Conservation (phyloP, 2,329 filamentous ascomycete genomes). For the Sporothrix curviconia region DNA sequence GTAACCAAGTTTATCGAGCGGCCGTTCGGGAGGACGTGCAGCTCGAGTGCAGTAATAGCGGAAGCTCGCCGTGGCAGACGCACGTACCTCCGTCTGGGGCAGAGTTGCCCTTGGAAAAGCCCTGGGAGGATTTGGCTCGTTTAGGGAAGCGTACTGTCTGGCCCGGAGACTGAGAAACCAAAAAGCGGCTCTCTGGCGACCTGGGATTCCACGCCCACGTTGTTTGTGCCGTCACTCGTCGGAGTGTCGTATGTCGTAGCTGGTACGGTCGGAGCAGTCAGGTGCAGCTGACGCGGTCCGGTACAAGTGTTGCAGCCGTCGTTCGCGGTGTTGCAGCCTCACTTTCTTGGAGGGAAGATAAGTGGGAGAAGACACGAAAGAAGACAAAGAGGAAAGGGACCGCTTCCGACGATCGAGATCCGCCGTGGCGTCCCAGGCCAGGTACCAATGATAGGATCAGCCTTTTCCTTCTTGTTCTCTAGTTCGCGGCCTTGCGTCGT, state of each 20-base stretch:
- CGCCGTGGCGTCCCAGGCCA: neutral
- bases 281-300: too few species aligned
- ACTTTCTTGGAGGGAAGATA: neutral
- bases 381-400: neutral
- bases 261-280: neutral
- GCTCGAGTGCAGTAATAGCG: neutral
- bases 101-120: neutral
- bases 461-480: neutral
- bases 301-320: neutral
- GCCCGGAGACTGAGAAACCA: neutral
- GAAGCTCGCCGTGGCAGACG: neutral
- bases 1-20: conserved; percentile 1
- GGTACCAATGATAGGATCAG: neutral
- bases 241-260: neutral
- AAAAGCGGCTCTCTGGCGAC: too few species aligned
- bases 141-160: neutral
- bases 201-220: neutral
- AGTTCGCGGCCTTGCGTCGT: neutral
- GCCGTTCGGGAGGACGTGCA: conserved; percentile 3
- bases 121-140: neutral
- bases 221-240: neutral
- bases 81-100: neutral
- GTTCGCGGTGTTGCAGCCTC: neutral
- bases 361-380: neutral
- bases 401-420: conserved; percentile 1